Base-by-base conservation (phyloP, 441 rosid species). In the Euphorbia corollata region DNA sequence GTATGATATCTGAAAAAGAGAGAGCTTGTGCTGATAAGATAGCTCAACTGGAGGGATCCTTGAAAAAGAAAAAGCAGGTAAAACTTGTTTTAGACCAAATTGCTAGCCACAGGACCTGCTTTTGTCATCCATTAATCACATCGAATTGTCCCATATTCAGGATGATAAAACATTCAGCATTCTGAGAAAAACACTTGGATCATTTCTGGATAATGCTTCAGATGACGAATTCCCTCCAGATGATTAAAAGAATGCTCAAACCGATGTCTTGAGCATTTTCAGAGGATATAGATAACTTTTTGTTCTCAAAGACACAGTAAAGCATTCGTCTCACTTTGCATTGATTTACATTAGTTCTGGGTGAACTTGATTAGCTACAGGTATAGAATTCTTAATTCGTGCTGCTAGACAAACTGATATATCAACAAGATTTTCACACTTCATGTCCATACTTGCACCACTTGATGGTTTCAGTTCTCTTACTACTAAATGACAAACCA, bases 161-260 rank as follows among this genome's bases (percentile, higher is more conserved):
- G 96, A 73, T 58, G 89, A 78, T 76, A 87, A 79, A 74, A 89
- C 95, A 60, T 87, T 87, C 86, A 86, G 86, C 83, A 77, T 89
- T 70, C 47, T 90, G 87, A 86, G 87, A 83, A 85, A 92, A 79
- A 84, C 90, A 57, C 87, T 90, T 27, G 90, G 92, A 22, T 78
- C 90, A 5, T 88, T 86, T 72, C 79, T 92, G 59, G 92, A 81
- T 38, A 77, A 85, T 60, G 86, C 82, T 50, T 90, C 97, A 3
- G 94, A 88, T 61, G 98, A 89, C 73, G 96, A 87, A 59, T 85
- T 86, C 78, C 85, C 84, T 19, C 81, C 81, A 56, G 92, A 87
- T 64, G 92, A 87, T 73, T 88, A 75, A 91, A 72, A 70, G 3
- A 22, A 11, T 30, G 32, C 59, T 23, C 45, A 51, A 47, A 13